Base-by-base conservation (phyloP, 1,139 yeast genomes). In the Suhomyces choctaworum region DNA sequence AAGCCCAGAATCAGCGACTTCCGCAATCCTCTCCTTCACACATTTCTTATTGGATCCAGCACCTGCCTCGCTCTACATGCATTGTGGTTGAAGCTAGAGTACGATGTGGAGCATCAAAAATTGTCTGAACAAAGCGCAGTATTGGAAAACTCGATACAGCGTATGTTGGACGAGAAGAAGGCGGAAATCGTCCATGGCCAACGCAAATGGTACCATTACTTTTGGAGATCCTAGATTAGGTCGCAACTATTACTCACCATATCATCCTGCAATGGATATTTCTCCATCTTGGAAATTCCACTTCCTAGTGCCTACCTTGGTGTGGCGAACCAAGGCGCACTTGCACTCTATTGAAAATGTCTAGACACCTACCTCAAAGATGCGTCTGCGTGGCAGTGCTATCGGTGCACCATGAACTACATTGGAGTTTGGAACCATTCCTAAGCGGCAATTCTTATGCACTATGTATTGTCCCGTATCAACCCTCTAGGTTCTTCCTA, bases 1-100 rank as follows among this genome's bases (percentile, higher is more conserved):
- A 65, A 66, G 40, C 76, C 76, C 6, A 54, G 45, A 16, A 39
- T 70, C 12, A 50, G 64, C 16, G 66, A 70, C 43, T 70, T 70
- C 48, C 56, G 54, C 35, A 56, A 51, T 39, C 73, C 76, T 5
- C 48, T 69, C 14, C 54, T 64, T 27, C 70, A 70, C 44, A 58
- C 70, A 4, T 66, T 70, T 34, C 57, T 70, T 20, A 47, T 70
- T 16, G 73, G 76, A 3, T 62, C 71, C 3, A 52, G 70, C 1
- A 56, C 72, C 0, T 70, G 66, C 46, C 57, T 70, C 46, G 45
- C 56, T 5, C 52, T 70, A 27, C 70, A 70, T 43, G 50, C 64
- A 1, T 35, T 60, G 9, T 66, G 71, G 64, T 50, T 53, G 16
- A 44, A 52, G 9, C 47, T 66, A 22, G 72, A 66, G 45, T 56